Percentiles rank a stretch among this genome's conserved stretches.
Evolutionary conservation across 345 rosid genomes (phyloP).

Genomic region (Hibiscus syriacus): DNA sequence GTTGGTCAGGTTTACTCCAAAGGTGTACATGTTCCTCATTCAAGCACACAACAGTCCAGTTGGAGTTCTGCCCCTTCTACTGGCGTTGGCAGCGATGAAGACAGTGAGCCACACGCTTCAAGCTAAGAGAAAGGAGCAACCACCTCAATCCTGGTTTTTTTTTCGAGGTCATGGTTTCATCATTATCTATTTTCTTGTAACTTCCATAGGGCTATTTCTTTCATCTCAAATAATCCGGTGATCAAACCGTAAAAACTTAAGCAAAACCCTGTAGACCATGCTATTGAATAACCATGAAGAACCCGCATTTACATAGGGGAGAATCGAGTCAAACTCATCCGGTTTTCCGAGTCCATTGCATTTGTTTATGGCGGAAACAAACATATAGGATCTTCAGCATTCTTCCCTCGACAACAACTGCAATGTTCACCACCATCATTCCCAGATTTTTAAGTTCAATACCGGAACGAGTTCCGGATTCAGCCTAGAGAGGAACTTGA

Average conservation of each 20-base stretch:
- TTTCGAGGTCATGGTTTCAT: constrained; percentile 29
- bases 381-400: constrained; percentile 13
- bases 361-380: constrained; percentile 22
- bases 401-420: constrained; percentile 22
- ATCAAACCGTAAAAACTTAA: constrained; percentile 23
- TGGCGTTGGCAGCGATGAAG: constrained; percentile 16
- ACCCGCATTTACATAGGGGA: constrained; percentile 25
- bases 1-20: constrained; percentile 29
- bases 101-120: constrained; percentile 18
- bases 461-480: constrained; percentile 29
- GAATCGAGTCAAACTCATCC: constrained; percentile 10
- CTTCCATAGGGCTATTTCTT: constrained; percentile 24
- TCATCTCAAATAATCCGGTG: constrained; percentile 29
- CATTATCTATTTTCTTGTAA: constrained; percentile 17
- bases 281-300: constrained; percentile 31
- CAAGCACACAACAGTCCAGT: constrained; percentile 33
- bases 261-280: constrained; percentile 23
- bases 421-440: constrained; percentile 19
- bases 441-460: constrained; percentile 4
- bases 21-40: constrained; percentile 23
- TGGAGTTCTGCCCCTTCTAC: constrained; percentile 41
- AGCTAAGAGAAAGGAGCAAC: constrained; percentile 23
- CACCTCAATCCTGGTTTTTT: constrained; percentile 16
- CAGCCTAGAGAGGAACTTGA: constrained; percentile 18
- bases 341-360: constrained; percentile 20